Base-by-base conservation (phyloP, 2,329 filamentous ascomycete genomes). In the Cladophialophora psammophila region DNA sequence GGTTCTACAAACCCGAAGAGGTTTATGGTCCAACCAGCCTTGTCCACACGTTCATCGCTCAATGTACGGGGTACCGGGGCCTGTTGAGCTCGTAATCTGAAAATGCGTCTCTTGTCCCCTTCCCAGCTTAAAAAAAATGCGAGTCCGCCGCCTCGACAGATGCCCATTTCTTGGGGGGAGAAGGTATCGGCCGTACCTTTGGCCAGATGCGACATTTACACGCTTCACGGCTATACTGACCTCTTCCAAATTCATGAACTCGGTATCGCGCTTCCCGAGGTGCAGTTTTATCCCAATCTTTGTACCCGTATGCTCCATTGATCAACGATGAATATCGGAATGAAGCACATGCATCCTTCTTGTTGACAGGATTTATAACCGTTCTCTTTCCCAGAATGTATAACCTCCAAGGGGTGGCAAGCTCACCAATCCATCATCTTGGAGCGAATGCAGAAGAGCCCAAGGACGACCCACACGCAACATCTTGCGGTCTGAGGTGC, bases 21-120 rank as follows among this genome's bases (percentile, higher is more conserved):
- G 59, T 20, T 42, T 20, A 53, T 61, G 59, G 48, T 52, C 45
- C 45, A 53, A 61, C 59, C 59, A 61, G 59, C 59, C 59, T 61
- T 42, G 59, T 40, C 35, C 59, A 42, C 18, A 61, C 42, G 35
- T 8, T 61, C 59, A 34, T 34, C 15, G 26, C 34, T 35, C 20
- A 38, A 15, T 34, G 34, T 38, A 13, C n/a, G 32, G 48, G 35
- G n/a, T 40, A n/a, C 59, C 8, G 48, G 48, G 42, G 18, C 38
- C 34, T 54, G 36, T 18, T 26, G 48, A 54, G 15, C 5, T 34
- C 10, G 45, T 53, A 54, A 53, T 54, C 31, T 42, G 34, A 50
- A 61, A 12, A 18, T 61, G 32, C 59, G 34, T 36, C 32, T 53
- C 7, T 38, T 12, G 48, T 18, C 59, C 7, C 34, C 38, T 42